Conservation (phyloP, 441 rosid species). For the Corymbia citriodora region DNA sequence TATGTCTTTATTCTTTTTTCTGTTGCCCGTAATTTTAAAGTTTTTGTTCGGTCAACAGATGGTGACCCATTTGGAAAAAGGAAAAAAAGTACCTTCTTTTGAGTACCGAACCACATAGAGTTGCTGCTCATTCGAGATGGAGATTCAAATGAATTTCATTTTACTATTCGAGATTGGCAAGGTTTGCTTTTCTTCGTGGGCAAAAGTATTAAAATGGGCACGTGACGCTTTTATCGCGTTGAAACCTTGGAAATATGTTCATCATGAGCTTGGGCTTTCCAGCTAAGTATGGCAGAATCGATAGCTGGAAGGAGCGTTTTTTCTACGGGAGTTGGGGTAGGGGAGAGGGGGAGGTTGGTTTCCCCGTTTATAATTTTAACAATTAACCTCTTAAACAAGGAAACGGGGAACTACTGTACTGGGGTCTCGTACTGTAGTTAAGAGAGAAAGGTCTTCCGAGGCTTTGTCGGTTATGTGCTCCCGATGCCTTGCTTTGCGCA, state of each 20-base stretch:
- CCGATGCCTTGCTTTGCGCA: neutral
- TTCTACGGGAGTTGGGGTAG: neutral
- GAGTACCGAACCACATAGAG: neutral
- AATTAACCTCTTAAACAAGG: neutral
- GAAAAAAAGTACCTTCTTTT: neutral
- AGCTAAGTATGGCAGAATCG: neutral
- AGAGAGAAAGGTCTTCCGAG: neutral
- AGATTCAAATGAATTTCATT: neutral
- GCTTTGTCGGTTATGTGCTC: neutral
- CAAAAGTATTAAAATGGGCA: neutral
- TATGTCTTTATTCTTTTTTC: neutral
- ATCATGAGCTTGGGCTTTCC: neutral
- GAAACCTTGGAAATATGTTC: neutral
- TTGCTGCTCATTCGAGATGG: neutral
- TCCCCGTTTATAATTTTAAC: neutral
- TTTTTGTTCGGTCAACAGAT: neutral
- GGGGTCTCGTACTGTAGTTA: neutral
- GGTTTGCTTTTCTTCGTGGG: neutral
- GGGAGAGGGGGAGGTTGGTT: neutral
- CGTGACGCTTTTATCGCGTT: neutral
- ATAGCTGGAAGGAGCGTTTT: neutral
- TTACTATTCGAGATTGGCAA: neutral
- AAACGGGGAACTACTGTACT: neutral
- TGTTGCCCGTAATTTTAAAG: neutral
- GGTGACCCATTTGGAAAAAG: neutral